phyloP scores from a whole-genome alignment of 192 early-diverging fungal species.

The Phycomyces blakesleeanus region DNA sequence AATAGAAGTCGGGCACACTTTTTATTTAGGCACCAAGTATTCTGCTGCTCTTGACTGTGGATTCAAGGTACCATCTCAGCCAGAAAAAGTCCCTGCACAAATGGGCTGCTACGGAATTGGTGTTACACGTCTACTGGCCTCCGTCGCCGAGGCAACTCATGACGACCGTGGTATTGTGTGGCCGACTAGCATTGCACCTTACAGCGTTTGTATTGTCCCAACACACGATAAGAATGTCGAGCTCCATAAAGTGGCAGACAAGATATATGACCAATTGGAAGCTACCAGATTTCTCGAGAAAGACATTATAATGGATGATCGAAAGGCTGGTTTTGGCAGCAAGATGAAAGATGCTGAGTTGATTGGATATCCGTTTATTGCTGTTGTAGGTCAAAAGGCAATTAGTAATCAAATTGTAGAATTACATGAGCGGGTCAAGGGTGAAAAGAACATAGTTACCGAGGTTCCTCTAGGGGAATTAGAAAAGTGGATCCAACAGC shows the following conservation, averaged over 20 bases:
- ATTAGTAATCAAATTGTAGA: constrained; percentile 42
- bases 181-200: constrained; percentile 81
- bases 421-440: constrained; percentile 39
- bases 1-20: constrained; percentile 88
- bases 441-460: constrained; percentile 10
- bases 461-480: constrained; percentile 13
- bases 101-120: constrained; percentile 96
- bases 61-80: constrained; percentile 31
- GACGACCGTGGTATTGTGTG: constrained; percentile 71
- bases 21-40: constrained; percentile 87
- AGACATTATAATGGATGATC: constrained; percentile 71
- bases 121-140: constrained; percentile 77
- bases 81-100: constrained; percentile 49
- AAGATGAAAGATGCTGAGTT: constrained; percentile 80
- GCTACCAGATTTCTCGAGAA: constrained; percentile 23
- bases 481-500: background rate
- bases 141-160: constrained; percentile 67
- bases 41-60: constrained; percentile 65
- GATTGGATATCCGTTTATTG: constrained; percentile 77
- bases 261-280: constrained; percentile 45
- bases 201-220: constrained; percentile 60
- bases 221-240: constrained; percentile 39
- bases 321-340: constrained; percentile 64
- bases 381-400: constrained; percentile 69
- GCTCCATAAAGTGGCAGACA: constrained; percentile 27